A percentile compares a stretch with the other conserved stretches of the same genome.
Evolutionary conservation across 1,139 yeast genomes (phyloP).

Genomic region (Schizosaccharomyces versatilis): DNA sequence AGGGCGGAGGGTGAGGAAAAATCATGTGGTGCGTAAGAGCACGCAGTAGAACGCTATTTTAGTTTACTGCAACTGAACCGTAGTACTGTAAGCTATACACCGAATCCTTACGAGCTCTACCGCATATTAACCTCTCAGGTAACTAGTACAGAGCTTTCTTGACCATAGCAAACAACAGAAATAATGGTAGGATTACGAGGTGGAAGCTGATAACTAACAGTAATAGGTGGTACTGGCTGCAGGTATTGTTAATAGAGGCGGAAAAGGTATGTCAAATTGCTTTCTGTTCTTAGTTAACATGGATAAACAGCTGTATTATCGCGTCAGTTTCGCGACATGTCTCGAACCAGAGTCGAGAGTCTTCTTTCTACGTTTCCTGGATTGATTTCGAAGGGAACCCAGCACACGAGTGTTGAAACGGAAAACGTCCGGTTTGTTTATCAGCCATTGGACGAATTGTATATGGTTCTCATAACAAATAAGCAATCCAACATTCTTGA

Average conservation of each 20-base stretch:
- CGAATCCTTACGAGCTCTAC: too few species aligned
- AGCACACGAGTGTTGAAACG: constrained; percentile 88
- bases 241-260: constrained; percentile 1
- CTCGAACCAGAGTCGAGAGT: constrained; percentile 69
- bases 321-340: constrained; percentile 73
- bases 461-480: constrained; percentile 77
- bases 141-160: too few species aligned
- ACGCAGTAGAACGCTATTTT: too few species aligned
- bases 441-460: constrained; percentile 87
- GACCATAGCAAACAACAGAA: too few species aligned
- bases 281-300: background rate
- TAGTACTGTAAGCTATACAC: too few species aligned
- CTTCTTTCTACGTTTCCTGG: constrained; percentile 71
- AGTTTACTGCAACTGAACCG: too few species aligned
- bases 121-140: too few species aligned
- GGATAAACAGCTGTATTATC: constrained; percentile 41
- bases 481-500: constrained; percentile 80
- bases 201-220: background rate
- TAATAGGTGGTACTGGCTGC: background rate
- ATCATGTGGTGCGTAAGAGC: too few species aligned
- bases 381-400: constrained; percentile 51
- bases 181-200: too few species aligned
- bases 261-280: background rate
- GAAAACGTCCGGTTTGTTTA: constrained; percentile 82
- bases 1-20: too few species aligned